A percentile compares a stretch with the other conserved stretches of the same genome.
Evolutionary conservation across 257 asterid genomes (phyloP).

Genomic region (Gentiana dahurica): DNA sequence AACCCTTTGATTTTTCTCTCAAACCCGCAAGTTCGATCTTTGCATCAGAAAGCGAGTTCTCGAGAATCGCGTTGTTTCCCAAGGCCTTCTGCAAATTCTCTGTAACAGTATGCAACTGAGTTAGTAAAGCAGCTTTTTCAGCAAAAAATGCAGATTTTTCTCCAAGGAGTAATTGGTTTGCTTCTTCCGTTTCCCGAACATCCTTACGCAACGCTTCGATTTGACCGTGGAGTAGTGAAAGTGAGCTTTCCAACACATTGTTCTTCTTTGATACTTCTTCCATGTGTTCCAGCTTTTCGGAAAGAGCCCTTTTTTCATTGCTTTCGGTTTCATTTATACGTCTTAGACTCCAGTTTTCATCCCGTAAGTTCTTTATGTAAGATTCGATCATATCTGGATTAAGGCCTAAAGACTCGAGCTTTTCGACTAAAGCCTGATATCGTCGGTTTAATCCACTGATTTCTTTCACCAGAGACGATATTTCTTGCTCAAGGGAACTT

Average conservation of each 20-base stretch:
- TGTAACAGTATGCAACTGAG: constrained; percentile 63
- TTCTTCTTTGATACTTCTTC: constrained; percentile 48
- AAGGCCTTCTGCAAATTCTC: constrained; percentile 65
- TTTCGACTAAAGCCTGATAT: constrained; percentile 47
- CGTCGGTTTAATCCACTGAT: constrained; percentile 47
- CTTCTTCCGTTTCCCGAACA: constrained; percentile 43
- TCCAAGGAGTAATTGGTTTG: constrained; percentile 38
- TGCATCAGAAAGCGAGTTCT: constrained; percentile 57
- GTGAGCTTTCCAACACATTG: constrained; percentile 37
- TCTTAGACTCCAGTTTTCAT: constrained; percentile 54
- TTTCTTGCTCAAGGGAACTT: constrained; percentile 51
- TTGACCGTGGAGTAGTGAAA: constrained; percentile 41
- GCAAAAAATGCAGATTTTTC: constrained; percentile 59
- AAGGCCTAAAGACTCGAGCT: constrained; percentile 58
- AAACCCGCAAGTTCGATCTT: constrained; percentile 78
- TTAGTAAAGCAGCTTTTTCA: constrained; percentile 68
- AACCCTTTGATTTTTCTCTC: constrained; percentile 84
- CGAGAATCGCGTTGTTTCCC: constrained; percentile 73
- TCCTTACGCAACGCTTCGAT: constrained; percentile 44
- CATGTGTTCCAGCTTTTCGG: constrained; percentile 48
- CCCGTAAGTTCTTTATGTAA: constrained; percentile 43
- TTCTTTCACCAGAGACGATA: constrained; percentile 53
- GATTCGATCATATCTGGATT: constrained; percentile 35
- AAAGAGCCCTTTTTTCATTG: constrained; percentile 43
- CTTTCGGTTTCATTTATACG: constrained; percentile 29